Percentiles rank a stretch among this genome's conserved stretches.
Conservation (phyloP, 2,329 filamentous ascomycete genomes). For the Phialophora macrospora region DNA sequence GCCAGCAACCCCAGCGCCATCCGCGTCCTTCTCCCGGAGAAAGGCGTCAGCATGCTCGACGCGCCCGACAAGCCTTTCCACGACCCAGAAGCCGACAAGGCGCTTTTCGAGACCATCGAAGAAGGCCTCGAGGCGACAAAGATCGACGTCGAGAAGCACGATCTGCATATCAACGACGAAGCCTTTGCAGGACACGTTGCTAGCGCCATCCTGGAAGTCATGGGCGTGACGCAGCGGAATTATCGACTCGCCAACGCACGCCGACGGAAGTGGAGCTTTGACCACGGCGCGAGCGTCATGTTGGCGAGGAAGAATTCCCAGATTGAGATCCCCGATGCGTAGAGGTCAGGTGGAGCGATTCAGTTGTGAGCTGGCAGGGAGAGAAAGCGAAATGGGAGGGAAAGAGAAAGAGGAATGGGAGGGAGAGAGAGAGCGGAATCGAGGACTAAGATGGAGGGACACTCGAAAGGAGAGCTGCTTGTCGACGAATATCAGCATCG, state of each 20-base stretch:
- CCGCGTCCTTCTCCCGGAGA: slow-evolving; percentile 64
- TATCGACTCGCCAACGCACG: slow-evolving; percentile 37
- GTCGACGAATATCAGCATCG: not conserved
- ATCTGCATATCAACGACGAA: slow-evolving; percentile 60
- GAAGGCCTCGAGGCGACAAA: slow-evolving; percentile 55
- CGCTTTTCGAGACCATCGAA: slow-evolving; percentile 55
- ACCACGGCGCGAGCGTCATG: slow-evolving; percentile 36
- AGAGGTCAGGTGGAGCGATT: not conserved
- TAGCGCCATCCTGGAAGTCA: slow-evolving; percentile 35
- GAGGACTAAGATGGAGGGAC: not conserved
- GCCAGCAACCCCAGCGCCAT: slow-evolving; percentile 51
- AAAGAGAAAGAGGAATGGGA: no score
- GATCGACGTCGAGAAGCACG: slow-evolving; percentile 58
- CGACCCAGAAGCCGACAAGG: slow-evolving; percentile 55
- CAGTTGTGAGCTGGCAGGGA: no score
- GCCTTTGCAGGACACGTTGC: slow-evolving; percentile 51
- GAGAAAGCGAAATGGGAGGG: no score
- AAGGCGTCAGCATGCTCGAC: slow-evolving; percentile 67
- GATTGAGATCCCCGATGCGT: slow-evolving; percentile 36
- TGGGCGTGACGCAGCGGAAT: slow-evolving; percentile 37
- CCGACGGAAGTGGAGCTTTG: slow-evolving; percentile 38
- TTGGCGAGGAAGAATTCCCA: slow-evolving; percentile 32
- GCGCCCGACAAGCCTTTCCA: slow-evolving; percentile 60
- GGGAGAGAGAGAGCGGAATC: not conserved
- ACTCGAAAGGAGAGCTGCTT: not conserved